Conservation (phyloP, 805 yeast genomes). For the Geotrichum ghanense region DNA sequence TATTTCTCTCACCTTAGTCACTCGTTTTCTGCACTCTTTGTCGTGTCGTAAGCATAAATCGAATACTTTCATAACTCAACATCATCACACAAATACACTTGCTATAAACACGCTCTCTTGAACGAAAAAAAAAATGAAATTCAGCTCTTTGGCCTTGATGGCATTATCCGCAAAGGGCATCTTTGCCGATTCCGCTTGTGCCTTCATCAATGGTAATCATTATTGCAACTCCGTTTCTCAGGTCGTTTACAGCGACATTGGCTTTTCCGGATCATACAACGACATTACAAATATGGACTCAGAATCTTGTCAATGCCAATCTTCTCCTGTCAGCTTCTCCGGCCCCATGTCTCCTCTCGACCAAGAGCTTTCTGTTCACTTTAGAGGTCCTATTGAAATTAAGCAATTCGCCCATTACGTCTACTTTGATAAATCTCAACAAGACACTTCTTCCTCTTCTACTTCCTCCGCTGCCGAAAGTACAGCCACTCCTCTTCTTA, state of each 20-base stretch:
- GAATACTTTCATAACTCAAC: slow-evolving; percentile 6
- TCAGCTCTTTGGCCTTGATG: slow-evolving; percentile 15
- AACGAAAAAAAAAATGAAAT: no score
- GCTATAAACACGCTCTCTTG: no score
- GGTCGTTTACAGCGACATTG: slow-evolving; percentile 58
- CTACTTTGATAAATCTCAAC: no score
- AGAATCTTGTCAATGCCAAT: slow-evolving; percentile 58
- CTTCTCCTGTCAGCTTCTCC: slow-evolving; percentile 40
- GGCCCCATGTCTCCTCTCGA: slow-evolving; percentile 72
- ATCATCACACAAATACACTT: no score
- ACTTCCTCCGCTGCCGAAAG: slow-evolving; percentile 27
- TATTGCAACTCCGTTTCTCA: slow-evolving; percentile 68
- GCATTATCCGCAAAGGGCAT: slow-evolving; percentile 20
- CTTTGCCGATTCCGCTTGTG: slow-evolving; percentile 31
- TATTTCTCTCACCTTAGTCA: slow-evolving; percentile 5
- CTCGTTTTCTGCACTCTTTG: slow-evolving; percentile 4
- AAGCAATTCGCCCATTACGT: slow-evolving; percentile 84
- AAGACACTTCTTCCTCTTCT: slow-evolving; percentile 43
- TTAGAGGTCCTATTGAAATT: slow-evolving; percentile 80
- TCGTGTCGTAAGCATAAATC: slow-evolving; percentile 3
- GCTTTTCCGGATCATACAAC: slow-evolving; percentile 73
- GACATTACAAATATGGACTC: slow-evolving; percentile 76
- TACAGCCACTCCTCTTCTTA: no score
- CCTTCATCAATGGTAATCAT: slow-evolving; percentile 58
- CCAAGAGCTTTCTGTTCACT: slow-evolving; percentile 79